A percentile compares a stretch with the other conserved stretches of the same genome.
phyloP scores from a whole-genome alignment of 306 rosid genomes.

The Casuarina glauca region DNA sequence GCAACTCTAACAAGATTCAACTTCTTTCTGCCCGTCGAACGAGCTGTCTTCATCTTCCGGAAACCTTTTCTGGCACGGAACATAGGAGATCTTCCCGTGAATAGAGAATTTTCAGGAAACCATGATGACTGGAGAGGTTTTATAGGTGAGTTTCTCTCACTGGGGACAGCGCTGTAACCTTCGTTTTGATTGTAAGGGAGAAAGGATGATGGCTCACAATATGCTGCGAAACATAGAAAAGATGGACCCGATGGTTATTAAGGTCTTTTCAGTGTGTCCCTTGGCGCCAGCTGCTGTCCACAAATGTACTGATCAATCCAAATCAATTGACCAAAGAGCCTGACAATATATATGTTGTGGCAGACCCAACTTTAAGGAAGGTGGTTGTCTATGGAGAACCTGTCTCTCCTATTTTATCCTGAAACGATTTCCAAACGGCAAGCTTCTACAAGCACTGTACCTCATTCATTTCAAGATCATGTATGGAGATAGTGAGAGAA shows the following conservation, averaged over 20 bases:
- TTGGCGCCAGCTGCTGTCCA: not conserved
- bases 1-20: not conserved
- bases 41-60: not conserved
- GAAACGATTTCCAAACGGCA: not conserved
- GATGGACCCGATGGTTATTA: too few species aligned
- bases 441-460: too few species aligned
- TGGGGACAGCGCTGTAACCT: not conserved
- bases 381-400: not conserved
- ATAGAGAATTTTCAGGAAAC: not conserved
- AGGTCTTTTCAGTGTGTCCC: not conserved
- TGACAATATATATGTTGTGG: not conserved
- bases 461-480: too few species aligned
- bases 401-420: not conserved
- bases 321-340: too few species aligned
- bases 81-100: not conserved
- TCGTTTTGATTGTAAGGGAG: not conserved
- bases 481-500: too few species aligned
- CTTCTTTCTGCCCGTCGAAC: not conserved
- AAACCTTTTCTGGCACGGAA: not conserved
- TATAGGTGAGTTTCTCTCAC: slow-evolving; percentile 11
- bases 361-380: not conserved
- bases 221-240: too few species aligned
- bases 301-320: too few species aligned
- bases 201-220: too few species aligned
- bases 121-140: not conserved